These are phyloP conservation scores for Nicotiana undulata DNA, from an alignment of 257 asterid species.

Conservation along the genomic window DNA sequence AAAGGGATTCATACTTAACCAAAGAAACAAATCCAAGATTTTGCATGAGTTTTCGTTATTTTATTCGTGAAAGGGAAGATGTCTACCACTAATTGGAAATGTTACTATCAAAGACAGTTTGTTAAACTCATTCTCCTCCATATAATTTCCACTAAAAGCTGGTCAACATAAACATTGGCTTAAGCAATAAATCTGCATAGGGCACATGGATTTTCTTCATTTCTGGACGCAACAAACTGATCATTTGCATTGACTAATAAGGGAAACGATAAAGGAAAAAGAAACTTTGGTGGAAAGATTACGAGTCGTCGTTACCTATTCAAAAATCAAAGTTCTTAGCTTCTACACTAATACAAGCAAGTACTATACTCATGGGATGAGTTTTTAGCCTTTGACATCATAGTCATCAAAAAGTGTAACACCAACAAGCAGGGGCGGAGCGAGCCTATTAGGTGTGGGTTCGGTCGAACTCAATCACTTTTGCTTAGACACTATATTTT, in stretches of 20 bases:
- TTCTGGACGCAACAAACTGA: not conserved
- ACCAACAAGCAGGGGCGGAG: no score
- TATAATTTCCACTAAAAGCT: not conserved
- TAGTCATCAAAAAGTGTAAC: not conserved
- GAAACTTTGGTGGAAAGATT: not conserved
- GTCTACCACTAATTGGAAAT: slow-evolving; percentile 6
- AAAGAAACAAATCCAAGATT: not conserved
- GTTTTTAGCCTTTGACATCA: not conserved
- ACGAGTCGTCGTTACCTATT: not conserved
- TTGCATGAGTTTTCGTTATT: not conserved
- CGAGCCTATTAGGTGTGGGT: no score
- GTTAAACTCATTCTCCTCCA: not conserved
- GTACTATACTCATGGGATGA: not conserved
- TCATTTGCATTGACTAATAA: not conserved
- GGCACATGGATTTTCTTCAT: not conserved
- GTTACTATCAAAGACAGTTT: not conserved
- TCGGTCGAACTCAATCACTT: no score
- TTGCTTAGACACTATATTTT: no score
- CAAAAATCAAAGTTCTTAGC: not conserved
- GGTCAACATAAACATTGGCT: not conserved
- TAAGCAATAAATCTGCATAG: not conserved
- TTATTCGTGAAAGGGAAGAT: slow-evolving; percentile 5
- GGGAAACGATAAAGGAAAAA: not conserved
- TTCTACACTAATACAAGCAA: not conserved
- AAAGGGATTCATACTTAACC: not conserved